Conservation (phyloP, 208 protist genomes). For the Naegleria fowleri region DNA sequence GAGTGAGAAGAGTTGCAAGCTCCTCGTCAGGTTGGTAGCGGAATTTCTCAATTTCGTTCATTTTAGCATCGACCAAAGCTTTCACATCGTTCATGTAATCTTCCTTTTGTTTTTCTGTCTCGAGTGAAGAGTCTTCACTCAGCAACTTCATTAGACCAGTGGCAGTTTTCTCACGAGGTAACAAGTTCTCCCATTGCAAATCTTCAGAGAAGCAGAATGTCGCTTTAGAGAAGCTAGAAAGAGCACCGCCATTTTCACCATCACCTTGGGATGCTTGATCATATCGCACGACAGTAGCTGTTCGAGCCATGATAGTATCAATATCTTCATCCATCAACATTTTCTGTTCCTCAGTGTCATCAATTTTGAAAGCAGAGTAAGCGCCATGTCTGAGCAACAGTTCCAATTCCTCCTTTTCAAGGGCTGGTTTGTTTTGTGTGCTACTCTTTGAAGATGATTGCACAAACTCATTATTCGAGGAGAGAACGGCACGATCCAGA, state of each 20-base stretch:
- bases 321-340: constrained; percentile 17
- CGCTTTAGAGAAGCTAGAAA: constrained; percentile 11
- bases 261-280: neutral
- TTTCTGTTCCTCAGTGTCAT: neutral
- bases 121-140: neutral
- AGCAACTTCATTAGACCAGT: constrained; percentile 4
- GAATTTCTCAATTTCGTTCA: neutral
- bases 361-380: constrained; percentile 13
- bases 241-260: neutral
- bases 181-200: neutral
- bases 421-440: neutral
- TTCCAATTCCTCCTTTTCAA: neutral
- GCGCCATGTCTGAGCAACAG: constrained; percentile 1
- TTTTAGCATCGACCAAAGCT: neutral
- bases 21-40: neutral
- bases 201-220: constrained; percentile 14
- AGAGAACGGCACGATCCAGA: constrained; percentile 64
- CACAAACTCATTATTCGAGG: neutral
- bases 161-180: neutral
- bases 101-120: neutral
- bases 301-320: constrained; percentile 18
- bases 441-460: neutral
- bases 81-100: neutral
- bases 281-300: constrained; percentile 2
- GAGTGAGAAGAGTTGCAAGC: neutral